Percentiles rank a stretch among this genome's conserved stretches.
Evolutionary conservation across 176 grass and related monocot genomes (phyloP).

Genomic region (Rhynchospora pubera): DNA sequence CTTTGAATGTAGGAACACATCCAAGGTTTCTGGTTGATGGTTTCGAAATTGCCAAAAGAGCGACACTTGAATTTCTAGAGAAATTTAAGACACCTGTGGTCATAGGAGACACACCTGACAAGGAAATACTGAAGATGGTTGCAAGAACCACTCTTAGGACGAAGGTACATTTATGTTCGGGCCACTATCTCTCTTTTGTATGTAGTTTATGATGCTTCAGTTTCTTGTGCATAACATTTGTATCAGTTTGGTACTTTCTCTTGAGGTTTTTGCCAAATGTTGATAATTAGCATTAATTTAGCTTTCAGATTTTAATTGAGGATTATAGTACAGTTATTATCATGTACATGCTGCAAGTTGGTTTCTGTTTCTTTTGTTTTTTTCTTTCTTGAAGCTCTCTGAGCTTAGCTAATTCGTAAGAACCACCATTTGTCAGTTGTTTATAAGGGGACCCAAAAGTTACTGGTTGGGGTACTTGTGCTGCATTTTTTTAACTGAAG

Average conservation of each 20-base stretch:
- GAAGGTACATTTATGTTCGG: slow-evolving; percentile 42
- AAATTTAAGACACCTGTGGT: slow-evolving; percentile 78
- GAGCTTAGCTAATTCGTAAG: neutral
- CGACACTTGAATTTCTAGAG: slow-evolving; percentile 90
- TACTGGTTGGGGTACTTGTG: neutral
- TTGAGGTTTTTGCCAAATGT: neutral
- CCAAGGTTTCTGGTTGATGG: slow-evolving; percentile 93
- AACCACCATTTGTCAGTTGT: neutral
- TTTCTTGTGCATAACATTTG: neutral
- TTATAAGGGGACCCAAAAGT: neutral
- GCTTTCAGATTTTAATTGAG: neutral
- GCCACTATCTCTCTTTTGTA: neutral
- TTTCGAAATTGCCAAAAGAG: slow-evolving; percentile 88
- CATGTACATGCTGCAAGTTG: neutral
- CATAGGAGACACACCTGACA: slow-evolving; percentile 75
- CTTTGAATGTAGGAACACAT: slow-evolving; percentile 57
- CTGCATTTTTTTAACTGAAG: too few species aligned
- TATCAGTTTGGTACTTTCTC: neutral
- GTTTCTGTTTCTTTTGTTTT: neutral
- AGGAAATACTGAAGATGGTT: slow-evolving; percentile 90
- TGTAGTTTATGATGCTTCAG: neutral
- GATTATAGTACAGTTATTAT: neutral
- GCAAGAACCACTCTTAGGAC: slow-evolving; percentile 92
- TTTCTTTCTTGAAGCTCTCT: neutral
- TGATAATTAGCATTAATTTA: neutral